Evolutionary conservation across 805 yeast species (phyloP).

Genomic region (Citeromyces nyonsensis): DNA sequence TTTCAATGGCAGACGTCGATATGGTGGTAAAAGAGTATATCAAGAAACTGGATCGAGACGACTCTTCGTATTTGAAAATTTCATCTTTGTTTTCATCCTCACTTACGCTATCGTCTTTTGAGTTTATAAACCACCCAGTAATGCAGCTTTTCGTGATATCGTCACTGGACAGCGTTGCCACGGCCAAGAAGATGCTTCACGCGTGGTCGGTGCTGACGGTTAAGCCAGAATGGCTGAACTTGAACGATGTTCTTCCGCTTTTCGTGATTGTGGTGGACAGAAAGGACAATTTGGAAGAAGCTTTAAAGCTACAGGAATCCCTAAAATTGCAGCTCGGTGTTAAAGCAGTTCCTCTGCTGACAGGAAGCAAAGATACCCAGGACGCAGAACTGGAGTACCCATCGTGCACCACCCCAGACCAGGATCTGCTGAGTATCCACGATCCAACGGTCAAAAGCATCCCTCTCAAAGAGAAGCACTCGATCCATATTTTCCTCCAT

Average conservation of each 20-base stretch:
- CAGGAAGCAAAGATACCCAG: neutral
- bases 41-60: conserved; percentile 12
- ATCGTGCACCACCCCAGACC: conserved; percentile 23
- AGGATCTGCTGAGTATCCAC: conserved; percentile 17
- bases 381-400: conserved; percentile 12
- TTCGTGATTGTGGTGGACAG: conserved; percentile 35
- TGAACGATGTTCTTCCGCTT: conserved; percentile 42
- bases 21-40: conserved; percentile 8
- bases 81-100: conserved; percentile 45
- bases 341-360: conserved; percentile 6
- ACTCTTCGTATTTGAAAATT: conserved; percentile 38
- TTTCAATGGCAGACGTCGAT: conserved; percentile 6
- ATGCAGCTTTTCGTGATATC: conserved; percentile 58
- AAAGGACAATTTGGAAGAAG: conserved; percentile 25
- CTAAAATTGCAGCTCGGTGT: conserved; percentile 9
- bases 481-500: conserved; percentile 20
- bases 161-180: conserved; percentile 31
- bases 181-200: conserved; percentile 42
- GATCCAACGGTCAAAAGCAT: conserved; percentile 3
- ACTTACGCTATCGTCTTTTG: conserved; percentile 55
- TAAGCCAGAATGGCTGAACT: conserved; percentile 47
- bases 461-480: conserved; percentile 7
- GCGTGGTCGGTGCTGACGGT: conserved; percentile 28
- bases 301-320: conserved; percentile 14
- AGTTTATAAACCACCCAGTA: conserved; percentile 78